Base-by-base conservation (phyloP, 2,329 filamentous ascomycete species). In the Talaromyces sp. region DNA sequence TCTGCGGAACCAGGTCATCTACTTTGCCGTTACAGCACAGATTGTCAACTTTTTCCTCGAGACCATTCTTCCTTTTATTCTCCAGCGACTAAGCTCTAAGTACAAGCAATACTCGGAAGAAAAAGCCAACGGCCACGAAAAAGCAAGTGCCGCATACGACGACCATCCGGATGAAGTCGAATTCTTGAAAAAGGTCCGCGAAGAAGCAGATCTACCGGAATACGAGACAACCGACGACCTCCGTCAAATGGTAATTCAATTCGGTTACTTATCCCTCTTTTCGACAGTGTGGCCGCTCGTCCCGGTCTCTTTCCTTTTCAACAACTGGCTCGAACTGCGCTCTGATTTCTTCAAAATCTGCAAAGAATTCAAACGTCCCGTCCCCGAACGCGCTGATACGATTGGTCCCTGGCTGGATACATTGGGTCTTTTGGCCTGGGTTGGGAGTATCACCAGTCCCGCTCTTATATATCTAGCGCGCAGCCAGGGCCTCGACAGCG, bases 321-420 rank as follows among this genome's bases (percentile, higher is more conserved):
- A 98, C 80, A 96, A 99, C 80, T 98, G 94, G 93, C 81, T 99
- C 64, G 95, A 99, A 76, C 86, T 98, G 52, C 90, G 95, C 43
- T 93, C 92, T 1, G 95, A 99, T 75, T 94, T 95, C 3, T 86
- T 97, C 80, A 99, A 99, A 78, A 98, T 99, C 73, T 93, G 93
- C 69, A 85, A 92, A 66, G 90, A 93, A 77, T 94, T 92, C 84
- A 90, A 93, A 71, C 88, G 95, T 3, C 95, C 95, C 0, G 92
- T 91, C 41, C 95, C 95, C 0, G 91, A 90, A 85, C 88, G 95
- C 63, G 89, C 92, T 2, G 95, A 99, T 77, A 96, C 91, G 0
- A 99, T 99, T 70, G 95, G 95, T 0, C 93, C 95, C 1, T 99
- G 95, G 95, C 83, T 99, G 9, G 88, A 93, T 70, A 90, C 91